Evolutionary conservation across 768 basidiomycete genomes (phyloP).

Genomic region (Lentinula guzmanii): DNA sequence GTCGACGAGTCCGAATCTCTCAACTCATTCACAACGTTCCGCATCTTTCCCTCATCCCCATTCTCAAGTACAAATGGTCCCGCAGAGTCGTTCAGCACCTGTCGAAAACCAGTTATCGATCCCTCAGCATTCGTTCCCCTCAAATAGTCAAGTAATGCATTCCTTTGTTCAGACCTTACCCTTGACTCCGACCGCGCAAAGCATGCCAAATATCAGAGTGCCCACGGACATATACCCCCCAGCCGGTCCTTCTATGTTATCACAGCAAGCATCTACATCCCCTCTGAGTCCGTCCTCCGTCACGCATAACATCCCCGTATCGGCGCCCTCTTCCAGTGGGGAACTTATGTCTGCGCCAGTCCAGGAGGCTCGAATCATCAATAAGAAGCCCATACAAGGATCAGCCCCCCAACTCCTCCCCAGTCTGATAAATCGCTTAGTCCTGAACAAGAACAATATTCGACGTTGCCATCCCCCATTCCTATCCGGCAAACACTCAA

Average conservation of each 20-base stretch:
- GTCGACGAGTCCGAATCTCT: background rate
- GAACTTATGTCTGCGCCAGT: background rate
- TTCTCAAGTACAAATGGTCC: background rate
- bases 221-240: background rate
- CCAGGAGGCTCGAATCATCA: background rate
- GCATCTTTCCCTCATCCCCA: background rate
- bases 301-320: background rate
- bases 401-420: slow-evolving; percentile 4
- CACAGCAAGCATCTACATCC: background rate
- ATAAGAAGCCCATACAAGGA: background rate
- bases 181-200: background rate
- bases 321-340: background rate
- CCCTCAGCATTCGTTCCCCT: background rate
- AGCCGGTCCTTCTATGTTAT: background rate
- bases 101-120: background rate
- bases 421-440: slow-evolving; percentile 2
- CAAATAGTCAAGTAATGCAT: background rate
- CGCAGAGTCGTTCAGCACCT: background rate
- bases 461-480: background rate
- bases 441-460: slow-evolving; percentile 2
- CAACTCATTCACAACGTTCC: background rate
- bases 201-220: background rate
- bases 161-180: background rate
- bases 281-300: background rate
- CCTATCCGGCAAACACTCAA: background rate